These are phyloP conservation scores for Pichia nanzhaoensis DNA, from an alignment of 805 yeast genomes.

Conservation along the genomic window DNA sequence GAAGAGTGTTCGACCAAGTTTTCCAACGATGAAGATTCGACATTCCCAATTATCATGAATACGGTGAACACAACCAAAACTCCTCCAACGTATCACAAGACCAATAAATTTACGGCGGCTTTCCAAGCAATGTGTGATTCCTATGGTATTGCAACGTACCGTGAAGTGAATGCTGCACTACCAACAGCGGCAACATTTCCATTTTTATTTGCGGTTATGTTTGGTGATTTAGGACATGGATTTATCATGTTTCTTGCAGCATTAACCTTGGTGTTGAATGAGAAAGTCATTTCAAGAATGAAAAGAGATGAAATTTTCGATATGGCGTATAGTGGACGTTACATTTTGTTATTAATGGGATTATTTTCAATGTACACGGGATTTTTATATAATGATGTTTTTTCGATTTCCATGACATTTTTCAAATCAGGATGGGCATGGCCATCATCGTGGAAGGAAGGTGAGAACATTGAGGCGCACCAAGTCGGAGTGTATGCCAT, in stretches of 20 bases:
- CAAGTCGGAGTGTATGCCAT: slow-evolving; percentile 65
- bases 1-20: slow-evolving; percentile 32
- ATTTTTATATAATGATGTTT: slow-evolving; percentile 84
- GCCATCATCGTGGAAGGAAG: slow-evolving; percentile 68
- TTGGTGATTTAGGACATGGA: slow-evolving; percentile 98
- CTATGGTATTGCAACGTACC: slow-evolving; percentile 87
- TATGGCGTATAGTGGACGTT: slow-evolving; percentile 93
- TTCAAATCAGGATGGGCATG: slow-evolving; percentile 91
- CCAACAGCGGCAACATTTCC: slow-evolving; percentile 96
- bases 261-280: slow-evolving; percentile 61
- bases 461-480: slow-evolving; percentile 63
- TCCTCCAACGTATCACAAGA: slow-evolving; percentile 92
- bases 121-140: slow-evolving; percentile 94
- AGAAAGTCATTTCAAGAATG: slow-evolving; percentile 57
- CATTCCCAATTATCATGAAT: slow-evolving; percentile 35
- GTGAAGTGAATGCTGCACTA: slow-evolving; percentile 93
- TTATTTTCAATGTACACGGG: slow-evolving; percentile 94
- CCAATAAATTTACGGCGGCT: slow-evolving; percentile 91
- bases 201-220: slow-evolving; percentile 98
- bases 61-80: slow-evolving; percentile 68
- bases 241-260: slow-evolving; percentile 74
- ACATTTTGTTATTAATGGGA: slow-evolving; percentile 89
- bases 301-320: slow-evolving; percentile 90
- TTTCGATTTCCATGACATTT: slow-evolving; percentile 83
- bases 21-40: slow-evolving; percentile 14